phyloP scores from a whole-genome alignment of 2,329 filamentous ascomycete species.

The Aspergillus thermomutatus region DNA sequence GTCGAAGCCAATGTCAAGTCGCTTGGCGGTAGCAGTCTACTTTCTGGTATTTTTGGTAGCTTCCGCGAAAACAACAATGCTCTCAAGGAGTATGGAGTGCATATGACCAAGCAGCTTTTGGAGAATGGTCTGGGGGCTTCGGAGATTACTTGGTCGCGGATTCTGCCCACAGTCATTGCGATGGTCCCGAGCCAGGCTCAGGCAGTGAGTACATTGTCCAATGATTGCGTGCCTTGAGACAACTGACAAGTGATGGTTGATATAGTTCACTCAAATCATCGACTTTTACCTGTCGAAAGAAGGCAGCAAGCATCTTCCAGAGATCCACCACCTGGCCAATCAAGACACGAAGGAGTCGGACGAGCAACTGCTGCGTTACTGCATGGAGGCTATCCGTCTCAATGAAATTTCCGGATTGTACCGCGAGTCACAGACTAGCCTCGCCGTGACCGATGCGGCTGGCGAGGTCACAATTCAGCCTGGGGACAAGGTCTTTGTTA shows the following conservation, averaged over 20 bases:
- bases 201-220: conserved; percentile 47
- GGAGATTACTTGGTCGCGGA: conserved; percentile 68
- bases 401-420: conserved; percentile 61
- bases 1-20: conserved; percentile 65
- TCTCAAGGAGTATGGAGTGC: conserved; percentile 61
- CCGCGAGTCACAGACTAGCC: conserved; percentile 50
- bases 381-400: conserved; percentile 68
- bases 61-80: conserved; percentile 52
- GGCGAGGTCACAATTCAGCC: conserved; percentile 50
- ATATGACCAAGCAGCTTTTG: conserved; percentile 62
- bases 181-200: conserved; percentile 70
- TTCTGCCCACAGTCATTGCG: conserved; percentile 64
- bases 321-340: conserved; percentile 60
- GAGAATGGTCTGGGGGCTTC: conserved; percentile 60
- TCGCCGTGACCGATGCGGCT: conserved; percentile 52
- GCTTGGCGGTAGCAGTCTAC: conserved; percentile 53
- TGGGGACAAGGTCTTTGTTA: conserved; percentile 62
- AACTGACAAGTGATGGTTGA: not conserved
- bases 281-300: conserved; percentile 67
- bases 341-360: conserved; percentile 57
- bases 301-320: conserved; percentile 54
- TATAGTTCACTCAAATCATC: conserved; percentile 65
- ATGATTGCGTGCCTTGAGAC: conserved; percentile 4
- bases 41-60: conserved; percentile 50
- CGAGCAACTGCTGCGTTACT: conserved; percentile 64